Percentiles rank a stretch among this genome's conserved stretches.
Evolutionary conservation across 305 asterid species (phyloP).

Genomic region (Fraxinus angustifolia): DNA sequence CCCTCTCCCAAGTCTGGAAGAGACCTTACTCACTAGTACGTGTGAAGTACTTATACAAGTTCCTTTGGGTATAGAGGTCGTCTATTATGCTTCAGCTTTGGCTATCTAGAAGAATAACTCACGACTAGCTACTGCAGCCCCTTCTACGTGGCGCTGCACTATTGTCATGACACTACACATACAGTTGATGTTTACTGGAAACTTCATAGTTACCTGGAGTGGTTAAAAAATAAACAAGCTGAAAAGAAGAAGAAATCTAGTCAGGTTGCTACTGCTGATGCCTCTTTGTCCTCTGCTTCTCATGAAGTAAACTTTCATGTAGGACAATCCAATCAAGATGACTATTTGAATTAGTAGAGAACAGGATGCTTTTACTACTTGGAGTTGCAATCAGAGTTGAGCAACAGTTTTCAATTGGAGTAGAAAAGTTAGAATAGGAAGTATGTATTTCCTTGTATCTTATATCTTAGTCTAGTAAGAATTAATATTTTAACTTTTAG

Average conservation of each 20-base stretch:
- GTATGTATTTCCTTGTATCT: neutral
- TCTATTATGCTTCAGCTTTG: neutral
- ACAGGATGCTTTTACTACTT: neutral
- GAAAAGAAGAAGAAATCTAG: neutral
- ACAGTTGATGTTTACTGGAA: neutral
- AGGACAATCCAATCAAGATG: neutral
- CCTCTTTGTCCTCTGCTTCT: neutral
- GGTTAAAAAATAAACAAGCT: neutral
- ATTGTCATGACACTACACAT: neutral
- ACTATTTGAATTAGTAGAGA: neutral
- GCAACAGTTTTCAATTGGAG: neutral
- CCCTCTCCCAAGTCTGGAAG: neutral
- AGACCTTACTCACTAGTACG: neutral
- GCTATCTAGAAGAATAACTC: neutral
- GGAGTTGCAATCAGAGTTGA: neutral
- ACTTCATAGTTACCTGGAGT: neutral
- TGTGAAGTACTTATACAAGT: neutral
- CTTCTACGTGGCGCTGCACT: neutral
- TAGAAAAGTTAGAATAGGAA: neutral
- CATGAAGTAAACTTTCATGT: neutral
- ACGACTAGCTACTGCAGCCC: neutral
- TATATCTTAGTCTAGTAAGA: neutral
- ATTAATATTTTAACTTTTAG: neutral
- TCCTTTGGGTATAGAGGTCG: neutral
- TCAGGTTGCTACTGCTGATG: neutral